Evolutionary conservation across 805 yeast species (phyloP).

Genomic region (Candida schatavii): DNA sequence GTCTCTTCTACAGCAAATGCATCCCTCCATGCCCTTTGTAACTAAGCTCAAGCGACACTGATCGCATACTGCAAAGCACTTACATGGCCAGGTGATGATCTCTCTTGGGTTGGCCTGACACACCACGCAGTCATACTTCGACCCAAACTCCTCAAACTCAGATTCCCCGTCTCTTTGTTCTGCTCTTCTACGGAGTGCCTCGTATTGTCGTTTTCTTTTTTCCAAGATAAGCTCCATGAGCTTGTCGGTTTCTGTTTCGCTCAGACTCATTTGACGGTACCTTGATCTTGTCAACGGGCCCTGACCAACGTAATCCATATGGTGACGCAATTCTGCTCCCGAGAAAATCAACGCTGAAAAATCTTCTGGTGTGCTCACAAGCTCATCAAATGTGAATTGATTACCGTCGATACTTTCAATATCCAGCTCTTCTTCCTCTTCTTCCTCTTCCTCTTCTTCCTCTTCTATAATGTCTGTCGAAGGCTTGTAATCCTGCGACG

Average conservation of each 20-base stretch:
- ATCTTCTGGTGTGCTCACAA: slow-evolving; percentile 20
- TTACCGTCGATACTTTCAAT: slow-evolving; percentile 6
- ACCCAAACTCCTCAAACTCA: slow-evolving; percentile 26
- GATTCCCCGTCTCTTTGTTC: slow-evolving; percentile 5
- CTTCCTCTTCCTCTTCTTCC: slow-evolving; percentile 12
- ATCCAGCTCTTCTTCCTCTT: slow-evolving; percentile 12
- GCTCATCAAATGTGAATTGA: slow-evolving; percentile 16
- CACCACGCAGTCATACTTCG: slow-evolving; percentile 63
- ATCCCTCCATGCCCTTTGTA: slow-evolving; percentile 66
- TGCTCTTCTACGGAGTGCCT: neutral
- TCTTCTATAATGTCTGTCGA: too few relatives aligned
- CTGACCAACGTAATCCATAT: slow-evolving; percentile 8
- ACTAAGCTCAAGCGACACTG: slow-evolving; percentile 74
- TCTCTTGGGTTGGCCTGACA: slow-evolving; percentile 75
- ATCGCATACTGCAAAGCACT: slow-evolving; percentile 86
- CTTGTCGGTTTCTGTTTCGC: neutral
- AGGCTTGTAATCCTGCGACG: slow-evolving; percentile 30
- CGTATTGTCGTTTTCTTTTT: neutral
- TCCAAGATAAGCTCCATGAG: slow-evolving; percentile 1
- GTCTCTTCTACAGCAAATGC: slow-evolving; percentile 79
- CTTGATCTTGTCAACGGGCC: slow-evolving; percentile 34
- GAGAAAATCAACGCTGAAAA: slow-evolving; percentile 22
- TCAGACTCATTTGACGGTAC: slow-evolving; percentile 12
- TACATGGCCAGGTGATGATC: slow-evolving; percentile 89
- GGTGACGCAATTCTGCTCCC: slow-evolving; percentile 12